Percentiles rank a stretch among this genome's conserved stretches.
Evolutionary conservation across 2,329 filamentous ascomycete genomes (phyloP).

Genomic region (Calonectria pseudoreteaudii): DNA sequence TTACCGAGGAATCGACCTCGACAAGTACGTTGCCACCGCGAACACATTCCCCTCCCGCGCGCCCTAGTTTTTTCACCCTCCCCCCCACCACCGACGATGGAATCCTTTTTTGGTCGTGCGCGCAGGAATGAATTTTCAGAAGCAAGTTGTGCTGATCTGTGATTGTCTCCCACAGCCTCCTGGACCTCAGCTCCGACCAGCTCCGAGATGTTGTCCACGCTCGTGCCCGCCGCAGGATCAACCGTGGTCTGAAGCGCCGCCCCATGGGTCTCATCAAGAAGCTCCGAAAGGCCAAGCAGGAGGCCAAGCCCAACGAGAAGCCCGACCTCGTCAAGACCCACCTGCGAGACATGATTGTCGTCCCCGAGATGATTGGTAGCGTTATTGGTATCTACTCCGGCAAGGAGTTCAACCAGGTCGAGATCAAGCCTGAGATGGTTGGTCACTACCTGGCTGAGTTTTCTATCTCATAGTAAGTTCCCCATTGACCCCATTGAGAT

Average conservation of each 20-base stretch:
- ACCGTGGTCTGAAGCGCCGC: constrained; percentile 99
- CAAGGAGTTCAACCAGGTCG: constrained; percentile 99
- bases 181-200: constrained; percentile 98
- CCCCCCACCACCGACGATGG: constrained; percentile 42
- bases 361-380: constrained; percentile 99
- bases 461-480: constrained; percentile 98
- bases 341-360: constrained; percentile 99
- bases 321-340: constrained; percentile 99
- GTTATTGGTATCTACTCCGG: constrained; percentile 99
- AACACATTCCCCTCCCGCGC: constrained; percentile 41
- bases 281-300: constrained; percentile 99
- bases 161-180: constrained; percentile 74
- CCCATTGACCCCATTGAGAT: not conserved
- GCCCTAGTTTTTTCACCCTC: constrained; percentile 19
- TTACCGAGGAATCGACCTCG: constrained; percentile 99
- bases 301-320: constrained; percentile 99
- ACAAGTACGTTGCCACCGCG: constrained; percentile 79
- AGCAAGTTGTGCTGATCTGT: constrained; percentile 38
- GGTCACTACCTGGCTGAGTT: constrained; percentile 99
- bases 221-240: constrained; percentile 98
- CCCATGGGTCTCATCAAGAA: constrained; percentile 99
- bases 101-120: constrained; percentile 12
- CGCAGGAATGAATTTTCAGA: constrained; percentile 12
- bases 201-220: constrained; percentile 99
- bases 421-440: constrained; percentile 99